Base-by-base conservation (phyloP, 2,329 filamentous ascomycete genomes). In the Elsinoe australis region DNA sequence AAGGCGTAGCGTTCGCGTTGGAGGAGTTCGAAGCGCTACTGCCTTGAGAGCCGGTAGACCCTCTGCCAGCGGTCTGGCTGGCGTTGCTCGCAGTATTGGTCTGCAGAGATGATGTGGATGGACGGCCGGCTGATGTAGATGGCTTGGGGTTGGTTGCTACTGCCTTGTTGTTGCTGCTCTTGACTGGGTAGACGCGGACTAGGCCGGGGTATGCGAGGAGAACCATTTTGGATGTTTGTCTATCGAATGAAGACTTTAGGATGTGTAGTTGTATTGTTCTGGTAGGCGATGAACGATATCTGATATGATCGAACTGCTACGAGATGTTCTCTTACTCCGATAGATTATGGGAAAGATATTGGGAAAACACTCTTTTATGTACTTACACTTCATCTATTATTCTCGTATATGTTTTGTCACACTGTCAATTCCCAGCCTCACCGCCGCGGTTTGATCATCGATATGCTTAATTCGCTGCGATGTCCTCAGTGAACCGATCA, bases 181-280 rank as follows among this genome's bases (percentile, higher is more conserved):
- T 26, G n/a, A 44, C 39, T 10, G 39, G 39, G 26, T 31, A 24
- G 39, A 44, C 39, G n/a, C n/a, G 15, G 24, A 31, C 18, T 24
- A 44, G 39, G 9, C 24, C 14, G n/a, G 39, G 39, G 17, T 15
- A 19, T 24, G 39, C 39, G 39, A 44, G 31, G 39, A 44, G 26
- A 12, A 29, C 26, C 26, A 29, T 29, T 6, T 7, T 29, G 26
- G 12, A 6, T 29, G 26, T 6, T 29, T 7, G 26, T n/a, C n/a
- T n/a, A n/a, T n/a, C n/a, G 26, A 29, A 7, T 29, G 26, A 29
- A 29, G 26, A 29, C 26, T 29, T 29, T 29, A 29, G 26, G 12
- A 29, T 29, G 26, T n/a, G n/a, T n/a, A 29, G 6, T 7, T 29
- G 12, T 6, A 29, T 29, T 29, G 6, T 29, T 29, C 26, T n/a